Percentiles rank a stretch among this genome's conserved stretches.
These are phyloP conservation scores for Nematocida sp. DNA, from an alignment of 371 early-diverging fungal species.

Conservation along the genomic window DNA sequence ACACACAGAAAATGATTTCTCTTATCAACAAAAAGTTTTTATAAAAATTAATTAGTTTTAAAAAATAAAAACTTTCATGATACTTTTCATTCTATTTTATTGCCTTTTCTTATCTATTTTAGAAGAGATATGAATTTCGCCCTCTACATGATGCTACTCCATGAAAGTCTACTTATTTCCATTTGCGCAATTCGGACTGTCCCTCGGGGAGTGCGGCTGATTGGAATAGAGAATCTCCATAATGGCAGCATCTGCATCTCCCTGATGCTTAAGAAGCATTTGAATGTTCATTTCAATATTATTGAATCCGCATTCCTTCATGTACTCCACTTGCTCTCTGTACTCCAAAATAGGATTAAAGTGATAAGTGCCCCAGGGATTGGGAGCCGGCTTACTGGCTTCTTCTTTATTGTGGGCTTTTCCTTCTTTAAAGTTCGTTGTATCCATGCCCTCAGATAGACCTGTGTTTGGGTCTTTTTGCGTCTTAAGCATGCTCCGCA, in stretches of 20 bases:
- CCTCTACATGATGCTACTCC: too few species aligned
- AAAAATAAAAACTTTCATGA: background rate
- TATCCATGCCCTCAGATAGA: slow-evolving; percentile 28
- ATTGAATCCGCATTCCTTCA: slow-evolving; percentile 77
- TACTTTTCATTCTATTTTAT: background rate
- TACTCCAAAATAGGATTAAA: slow-evolving; percentile 66
- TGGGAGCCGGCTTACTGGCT: slow-evolving; percentile 52
- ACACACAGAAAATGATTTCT: slow-evolving; percentile 49
- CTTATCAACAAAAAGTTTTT: slow-evolving; percentile 65
- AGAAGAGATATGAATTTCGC: background rate
- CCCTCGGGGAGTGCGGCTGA: background rate
- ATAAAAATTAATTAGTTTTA: background rate
- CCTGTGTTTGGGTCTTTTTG: slow-evolving; percentile 60
- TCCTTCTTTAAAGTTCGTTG: slow-evolving; percentile 52
- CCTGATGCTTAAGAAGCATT: slow-evolving; percentile 73
- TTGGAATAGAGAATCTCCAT: slow-evolving; percentile 26
- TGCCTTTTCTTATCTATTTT: background rate
- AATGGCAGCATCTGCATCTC: slow-evolving; percentile 69
- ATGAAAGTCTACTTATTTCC: too few species aligned
- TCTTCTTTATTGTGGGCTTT: slow-evolving; percentile 11
- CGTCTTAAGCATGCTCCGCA: slow-evolving; percentile 65
- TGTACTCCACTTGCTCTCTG: slow-evolving; percentile 70
- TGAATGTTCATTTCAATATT: slow-evolving; percentile 72
- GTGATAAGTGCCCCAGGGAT: slow-evolving; percentile 39
- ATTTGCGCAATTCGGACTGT: too few species aligned